Evolutionary conservation across 169 alveolate genomes (phyloP).

Genomic region (Babesia microti): DNA sequence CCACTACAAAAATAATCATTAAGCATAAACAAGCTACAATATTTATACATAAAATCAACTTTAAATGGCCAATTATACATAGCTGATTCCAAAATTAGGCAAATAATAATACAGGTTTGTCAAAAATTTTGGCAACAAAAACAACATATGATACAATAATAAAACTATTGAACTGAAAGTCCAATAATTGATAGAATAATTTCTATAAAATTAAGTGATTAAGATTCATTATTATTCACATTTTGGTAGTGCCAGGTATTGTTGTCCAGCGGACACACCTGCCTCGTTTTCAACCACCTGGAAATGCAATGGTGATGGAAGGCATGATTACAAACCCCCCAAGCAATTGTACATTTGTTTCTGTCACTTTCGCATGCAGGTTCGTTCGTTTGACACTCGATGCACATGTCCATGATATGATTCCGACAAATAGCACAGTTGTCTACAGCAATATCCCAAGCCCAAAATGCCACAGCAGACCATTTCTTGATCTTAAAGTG

Average conservation of each 20-base stretch:
- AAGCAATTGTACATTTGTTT: slow-evolving; percentile 96
- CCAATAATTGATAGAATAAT: neutral
- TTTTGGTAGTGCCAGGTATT: slow-evolving; percentile 88
- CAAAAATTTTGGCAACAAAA: neutral
- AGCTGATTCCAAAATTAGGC: neutral
- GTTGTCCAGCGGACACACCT: slow-evolving; percentile 94
- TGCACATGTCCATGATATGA: slow-evolving; percentile 95
- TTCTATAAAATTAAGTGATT: no score
- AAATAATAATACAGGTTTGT: neutral
- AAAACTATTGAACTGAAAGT: neutral
- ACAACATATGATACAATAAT: slow-evolving; percentile 2
- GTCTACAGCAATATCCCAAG: slow-evolving; percentile 97
- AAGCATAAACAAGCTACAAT: no score
- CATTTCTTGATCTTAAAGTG: slow-evolving; percentile 77
- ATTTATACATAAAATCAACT: no score
- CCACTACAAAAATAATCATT: no score
- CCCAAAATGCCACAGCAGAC: slow-evolving; percentile 98
- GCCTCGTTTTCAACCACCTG: slow-evolving; percentile 93
- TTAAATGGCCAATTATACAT: no score
- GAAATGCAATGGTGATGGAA: slow-evolving; percentile 98
- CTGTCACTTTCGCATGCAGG: slow-evolving; percentile 41
- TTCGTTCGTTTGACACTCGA: slow-evolving; percentile 80
- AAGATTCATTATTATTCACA: no score
- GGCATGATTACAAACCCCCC: slow-evolving; percentile 99
- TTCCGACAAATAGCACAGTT: slow-evolving; percentile 98